phyloP scores from a whole-genome alignment of 108 stramenopile genomes.

The Cyclotella choctawhatcheeana region DNA sequence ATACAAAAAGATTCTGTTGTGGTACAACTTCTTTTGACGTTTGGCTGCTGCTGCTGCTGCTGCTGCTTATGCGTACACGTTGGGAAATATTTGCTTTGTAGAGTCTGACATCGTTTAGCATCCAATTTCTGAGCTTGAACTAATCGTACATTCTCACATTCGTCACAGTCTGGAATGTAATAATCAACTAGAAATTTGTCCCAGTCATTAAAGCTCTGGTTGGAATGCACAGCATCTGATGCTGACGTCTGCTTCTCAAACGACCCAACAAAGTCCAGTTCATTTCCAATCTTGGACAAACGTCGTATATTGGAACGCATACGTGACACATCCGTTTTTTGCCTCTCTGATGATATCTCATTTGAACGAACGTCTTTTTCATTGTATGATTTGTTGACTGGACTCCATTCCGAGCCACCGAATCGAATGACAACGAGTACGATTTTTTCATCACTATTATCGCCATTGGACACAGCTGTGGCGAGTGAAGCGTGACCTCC shows the following conservation, averaged over 20 bases:
- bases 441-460: conserved; percentile 8
- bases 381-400: background rate
- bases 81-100: conserved; percentile 49
- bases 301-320: conserved; percentile 65
- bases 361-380: background rate
- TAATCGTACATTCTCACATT: conserved; percentile 13
- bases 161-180: conserved; percentile 5
- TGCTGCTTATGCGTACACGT: conserved; percentile 10
- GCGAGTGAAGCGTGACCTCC: conserved; percentile 50
- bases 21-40: background rate
- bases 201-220: conserved; percentile 9
- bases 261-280: conserved; percentile 46
- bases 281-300: conserved; percentile 70
- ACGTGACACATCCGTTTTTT: conserved; percentile 15
- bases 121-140: conserved; percentile 46
- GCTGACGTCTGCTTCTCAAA: conserved; percentile 4
- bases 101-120: conserved; percentile 59
- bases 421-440: conserved; percentile 17
- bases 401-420: conserved; percentile 8
- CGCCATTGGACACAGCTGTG: conserved; percentile 28
- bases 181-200: conserved; percentile 14
- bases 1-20: background rate
- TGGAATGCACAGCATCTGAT: background rate
- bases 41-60: conserved; percentile 10
- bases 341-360: background rate